A percentile compares a stretch with the other conserved stretches of the same genome.
These are phyloP conservation scores for Scutellaria galericulata DNA, from an alignment of 257 asterid species.

Conservation along the genomic window DNA sequence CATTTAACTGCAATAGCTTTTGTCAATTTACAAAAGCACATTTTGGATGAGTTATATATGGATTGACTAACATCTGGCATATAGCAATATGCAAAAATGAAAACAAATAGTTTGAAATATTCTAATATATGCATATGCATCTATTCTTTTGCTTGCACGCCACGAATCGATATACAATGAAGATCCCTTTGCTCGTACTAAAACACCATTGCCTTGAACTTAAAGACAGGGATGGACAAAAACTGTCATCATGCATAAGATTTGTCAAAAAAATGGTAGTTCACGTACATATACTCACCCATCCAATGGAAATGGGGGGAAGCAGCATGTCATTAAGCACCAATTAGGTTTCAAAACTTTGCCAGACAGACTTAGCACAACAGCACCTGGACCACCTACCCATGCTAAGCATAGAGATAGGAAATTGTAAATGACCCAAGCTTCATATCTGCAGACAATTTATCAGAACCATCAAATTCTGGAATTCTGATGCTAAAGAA, in stretches of 20 bases:
- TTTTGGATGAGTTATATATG: conserved; percentile 22
- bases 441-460: conserved; percentile 83
- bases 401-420: conserved; percentile 97
- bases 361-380: conserved; percentile 86
- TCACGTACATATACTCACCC: conserved; percentile 66
- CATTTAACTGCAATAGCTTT: conserved; percentile 7
- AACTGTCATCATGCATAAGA: conserved; percentile 9
- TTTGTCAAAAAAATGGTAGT: conserved; percentile 24
- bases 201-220: conserved; percentile 9
- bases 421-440: conserved; percentile 99
- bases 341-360: conserved; percentile 86
- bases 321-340: conserved; percentile 96
- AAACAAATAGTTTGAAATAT: conserved; percentile 20
- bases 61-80: conserved; percentile 13
- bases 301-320: conserved; percentile 86
- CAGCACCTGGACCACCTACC: conserved; percentile 99
- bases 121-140: conserved; percentile 23
- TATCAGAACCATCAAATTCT: conserved; percentile 23
- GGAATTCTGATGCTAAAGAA: conserved; percentile 14
- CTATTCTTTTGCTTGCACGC: conserved; percentile 25
- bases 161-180: conserved; percentile 14
- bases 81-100: conserved; percentile 1
- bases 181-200: conserved; percentile 15
- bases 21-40: not conserved
- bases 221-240: conserved; percentile 17